A percentile compares a stretch with the other conserved stretches of the same genome.
phyloP scores from a whole-genome alignment of 495 filamentous ascomycete genomes.

The Tuber aestivum region DNA sequence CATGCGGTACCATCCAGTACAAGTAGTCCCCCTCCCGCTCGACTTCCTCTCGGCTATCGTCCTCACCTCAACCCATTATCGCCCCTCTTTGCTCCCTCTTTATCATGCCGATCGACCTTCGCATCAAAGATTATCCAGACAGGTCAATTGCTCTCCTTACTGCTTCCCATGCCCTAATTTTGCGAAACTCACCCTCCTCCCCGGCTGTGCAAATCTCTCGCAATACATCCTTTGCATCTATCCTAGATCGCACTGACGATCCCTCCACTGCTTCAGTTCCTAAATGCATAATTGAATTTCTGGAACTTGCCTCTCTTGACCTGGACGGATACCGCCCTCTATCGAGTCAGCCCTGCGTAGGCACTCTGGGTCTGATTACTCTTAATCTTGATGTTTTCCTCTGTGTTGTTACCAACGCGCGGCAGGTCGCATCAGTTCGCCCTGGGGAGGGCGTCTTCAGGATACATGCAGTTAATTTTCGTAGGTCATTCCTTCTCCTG shows the following conservation, averaged over 20 bases:
- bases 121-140: conserved; percentile 71
- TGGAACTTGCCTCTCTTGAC: conserved; percentile 56
- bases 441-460: conserved; percentile 82
- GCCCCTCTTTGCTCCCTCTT: neutral
- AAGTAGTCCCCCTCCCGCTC: too few relatives aligned
- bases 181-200: conserved; percentile 63
- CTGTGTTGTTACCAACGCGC: conserved; percentile 75
- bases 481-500: conserved; percentile 47
- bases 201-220: conserved; percentile 44
- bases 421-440: conserved; percentile 70
- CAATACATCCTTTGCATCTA: conserved; percentile 51
- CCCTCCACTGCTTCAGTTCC: conserved; percentile 44
- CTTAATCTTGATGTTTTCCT: conserved; percentile 82
- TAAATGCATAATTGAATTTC: conserved; percentile 85
- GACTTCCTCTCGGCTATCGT: too few relatives aligned
- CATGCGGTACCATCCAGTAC: too few relatives aligned
- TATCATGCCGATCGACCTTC: conserved; percentile 54
- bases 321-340: conserved; percentile 67
- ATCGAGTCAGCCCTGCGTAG: conserved; percentile 68
- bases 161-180: conserved; percentile 69
- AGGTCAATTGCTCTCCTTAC: conserved; percentile 80
- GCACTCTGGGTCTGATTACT: conserved; percentile 85
- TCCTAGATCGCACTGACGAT: conserved; percentile 39
- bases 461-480: conserved; percentile 84
- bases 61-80: neutral